Base-by-base conservation (phyloP, 495 filamentous ascomycete genomes). In the Terfezia boudieri region DNA sequence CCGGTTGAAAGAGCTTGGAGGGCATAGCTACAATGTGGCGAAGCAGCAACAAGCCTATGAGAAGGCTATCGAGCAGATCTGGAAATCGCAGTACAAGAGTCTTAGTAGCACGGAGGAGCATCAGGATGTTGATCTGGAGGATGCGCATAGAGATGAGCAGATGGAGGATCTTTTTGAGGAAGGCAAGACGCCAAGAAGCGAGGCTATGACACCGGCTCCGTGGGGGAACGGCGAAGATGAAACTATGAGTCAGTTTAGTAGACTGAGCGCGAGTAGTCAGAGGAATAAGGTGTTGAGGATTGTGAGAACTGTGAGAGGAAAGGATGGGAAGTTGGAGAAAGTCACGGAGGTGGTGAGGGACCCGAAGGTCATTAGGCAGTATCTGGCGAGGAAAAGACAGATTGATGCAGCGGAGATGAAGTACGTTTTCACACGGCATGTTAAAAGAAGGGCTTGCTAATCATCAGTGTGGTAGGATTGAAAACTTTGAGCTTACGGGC, bases 11-110 rank as follows among this genome's bases (percentile, higher is more conserved):
- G 87, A 90, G 26, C 84, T 88, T 57, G 86, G 87, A 37, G 89
- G 90, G 2, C 90, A 99, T 66, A 84, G 80, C 64, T 99, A 99
- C 70, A 99, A 99, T 59, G 90, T 99, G 55, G 86, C 86, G 56
- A 74, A 79, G 53, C 90, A 99, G 67, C 84, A 95, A 63, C 77
- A 76, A 51, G 77, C 82, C 43, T 99, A 99, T 67, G 86, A 92
- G 58, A 76, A 83, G 8, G 81, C 84, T 10, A 93, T 96, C 55
- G 78, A 78, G 20, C 76, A 79, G 16, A 94, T 96, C 56, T 99
- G 90, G 90, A 78, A 83, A 35, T 74, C 81, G 48, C 90, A 99
- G 66, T 82, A 81, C 62, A 71, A 74, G 22, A 89, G 81, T 55
- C 68, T 99, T 9, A 79, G 79, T 0, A 80, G 79, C 8, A 75